Conservation (phyloP, 2,329 filamentous ascomycete genomes). For the Calonectria ilicicola region DNA sequence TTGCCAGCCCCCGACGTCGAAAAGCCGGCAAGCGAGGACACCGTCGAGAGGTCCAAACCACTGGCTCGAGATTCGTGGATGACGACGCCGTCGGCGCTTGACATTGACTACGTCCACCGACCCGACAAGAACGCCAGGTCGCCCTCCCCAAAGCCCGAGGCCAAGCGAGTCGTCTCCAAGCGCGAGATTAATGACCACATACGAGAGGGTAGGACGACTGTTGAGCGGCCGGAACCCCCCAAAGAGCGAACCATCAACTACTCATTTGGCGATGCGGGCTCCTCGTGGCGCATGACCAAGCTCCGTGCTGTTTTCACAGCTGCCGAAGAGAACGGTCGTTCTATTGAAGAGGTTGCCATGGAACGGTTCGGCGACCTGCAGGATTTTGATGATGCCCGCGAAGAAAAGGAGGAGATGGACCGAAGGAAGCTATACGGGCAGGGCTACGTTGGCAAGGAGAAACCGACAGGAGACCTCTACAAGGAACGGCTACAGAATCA, state of each 20-base stretch:
- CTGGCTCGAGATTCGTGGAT: slow-evolving; percentile 91
- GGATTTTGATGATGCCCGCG: slow-evolving; percentile 91
- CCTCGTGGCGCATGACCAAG: slow-evolving; percentile 97
- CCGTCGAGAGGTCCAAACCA: slow-evolving; percentile 43
- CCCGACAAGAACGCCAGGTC: slow-evolving; percentile 66
- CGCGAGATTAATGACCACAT: slow-evolving; percentile 81
- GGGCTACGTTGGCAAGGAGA: slow-evolving; percentile 86
- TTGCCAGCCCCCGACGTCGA: slow-evolving; percentile 65
- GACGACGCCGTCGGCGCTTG: slow-evolving; percentile 84
- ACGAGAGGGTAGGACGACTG: slow-evolving; percentile 62
- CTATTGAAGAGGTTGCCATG: slow-evolving; percentile 84
- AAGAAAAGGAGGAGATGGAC: slow-evolving; percentile 93
- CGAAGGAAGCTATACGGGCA: slow-evolving; percentile 84
- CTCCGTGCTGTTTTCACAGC: slow-evolving; percentile 86
- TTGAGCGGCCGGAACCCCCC: slow-evolving; percentile 49
- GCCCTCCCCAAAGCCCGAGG: slow-evolving; percentile 65
- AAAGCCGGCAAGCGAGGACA: slow-evolving; percentile 46
- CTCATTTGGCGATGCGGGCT: slow-evolving; percentile 88
- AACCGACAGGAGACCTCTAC: slow-evolving; percentile 88
- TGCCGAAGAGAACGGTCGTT: slow-evolving; percentile 78
- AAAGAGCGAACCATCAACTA: slow-evolving; percentile 75
- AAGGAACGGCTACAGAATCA: slow-evolving; percentile 77
- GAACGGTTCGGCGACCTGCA: slow-evolving; percentile 85
- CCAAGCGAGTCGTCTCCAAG: slow-evolving; percentile 79
- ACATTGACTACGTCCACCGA: slow-evolving; percentile 84